A percentile compares a stretch with the other conserved stretches of the same genome.
Evolutionary conservation across 2,329 filamentous ascomycete species (phyloP).

Genomic region (Fusarium longipes): DNA sequence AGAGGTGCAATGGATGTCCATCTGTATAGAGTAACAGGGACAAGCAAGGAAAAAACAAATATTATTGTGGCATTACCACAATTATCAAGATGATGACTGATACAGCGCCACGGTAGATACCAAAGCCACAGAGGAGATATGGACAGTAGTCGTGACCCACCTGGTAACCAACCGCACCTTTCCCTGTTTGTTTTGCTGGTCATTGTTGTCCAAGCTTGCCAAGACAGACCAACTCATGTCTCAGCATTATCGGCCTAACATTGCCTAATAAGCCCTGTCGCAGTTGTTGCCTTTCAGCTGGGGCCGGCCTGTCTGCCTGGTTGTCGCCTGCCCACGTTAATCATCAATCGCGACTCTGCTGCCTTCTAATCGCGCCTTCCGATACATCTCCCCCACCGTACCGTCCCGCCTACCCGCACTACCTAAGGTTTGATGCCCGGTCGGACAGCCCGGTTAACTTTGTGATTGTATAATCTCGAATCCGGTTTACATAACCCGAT

Average conservation of each 20-base stretch:
- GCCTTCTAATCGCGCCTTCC: constrained; percentile 31
- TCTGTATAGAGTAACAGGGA: too few relatives aligned
- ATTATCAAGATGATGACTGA: not conserved
- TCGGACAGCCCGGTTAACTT: constrained; percentile 20
- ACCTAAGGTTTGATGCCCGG: constrained; percentile 14
- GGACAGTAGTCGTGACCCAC: not conserved
- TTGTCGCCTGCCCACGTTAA: not conserved
- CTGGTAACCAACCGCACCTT: constrained; percentile 5
- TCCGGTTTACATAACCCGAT: not conserved
- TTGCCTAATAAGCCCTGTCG: constrained; percentile 7
- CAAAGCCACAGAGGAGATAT: not conserved
- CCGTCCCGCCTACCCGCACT: constrained; percentile 30
- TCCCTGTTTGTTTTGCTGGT: not conserved
- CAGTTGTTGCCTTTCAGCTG: constrained; percentile 9
- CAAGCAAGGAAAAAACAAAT: not conserved
- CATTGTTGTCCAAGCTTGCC: not conserved
- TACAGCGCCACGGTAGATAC: constrained; percentile 3
- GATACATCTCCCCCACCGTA: constrained; percentile 32
- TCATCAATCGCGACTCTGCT: constrained; percentile 10
- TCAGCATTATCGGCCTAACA: not conserved
- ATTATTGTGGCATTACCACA: not conserved
- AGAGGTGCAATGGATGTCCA: too few relatives aligned
- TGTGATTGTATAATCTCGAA: not conserved
- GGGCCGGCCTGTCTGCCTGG: not conserved
- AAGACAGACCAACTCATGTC: not conserved